These are phyloP conservation scores for Serendipita sp. DNA, from an alignment of 768 basidiomycete genomes.

Conservation along the genomic window DNA sequence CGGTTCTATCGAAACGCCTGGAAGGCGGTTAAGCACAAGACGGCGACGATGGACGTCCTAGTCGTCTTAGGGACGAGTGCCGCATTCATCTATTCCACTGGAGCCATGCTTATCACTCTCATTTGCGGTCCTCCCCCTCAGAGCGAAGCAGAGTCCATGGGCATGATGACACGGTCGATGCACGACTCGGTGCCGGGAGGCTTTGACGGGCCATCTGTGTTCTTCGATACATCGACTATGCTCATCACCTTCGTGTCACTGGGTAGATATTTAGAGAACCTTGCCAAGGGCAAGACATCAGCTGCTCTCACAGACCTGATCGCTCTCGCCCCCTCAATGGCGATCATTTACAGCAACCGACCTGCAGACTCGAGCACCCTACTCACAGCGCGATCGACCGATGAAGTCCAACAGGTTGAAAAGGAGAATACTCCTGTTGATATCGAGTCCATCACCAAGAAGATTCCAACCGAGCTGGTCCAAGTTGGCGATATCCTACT, in stretches of 20 bases:
- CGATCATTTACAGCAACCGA: constrained; percentile 83
- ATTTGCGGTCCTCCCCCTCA: background rate
- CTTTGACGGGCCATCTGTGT: constrained; percentile 45
- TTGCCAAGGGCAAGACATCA: constrained; percentile 92
- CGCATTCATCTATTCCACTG: constrained; percentile 80
- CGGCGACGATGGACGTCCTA: constrained; percentile 96
- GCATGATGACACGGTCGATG: constrained; percentile 30
- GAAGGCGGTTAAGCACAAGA: constrained; percentile 77
- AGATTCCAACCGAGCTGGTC: constrained; percentile 83
- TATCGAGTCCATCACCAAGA: constrained; percentile 28
- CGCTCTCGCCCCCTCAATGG: constrained; percentile 88
- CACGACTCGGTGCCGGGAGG: constrained; percentile 24
- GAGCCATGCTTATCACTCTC: constrained; percentile 45
- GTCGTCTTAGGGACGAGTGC: constrained; percentile 90
- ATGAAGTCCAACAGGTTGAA: background rate
- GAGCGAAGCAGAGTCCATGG: background rate
- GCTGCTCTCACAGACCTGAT: constrained; percentile 94
- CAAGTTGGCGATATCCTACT: constrained; percentile 90
- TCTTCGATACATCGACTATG: constrained; percentile 99
- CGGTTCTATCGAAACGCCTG: constrained; percentile 83
- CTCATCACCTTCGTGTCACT: constrained; percentile 93
- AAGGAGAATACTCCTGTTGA: background rate
- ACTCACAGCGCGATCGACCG: background rate
- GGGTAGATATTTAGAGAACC: constrained; percentile 89
- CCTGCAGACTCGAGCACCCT: constrained; percentile 23